Base-by-base conservation (phyloP, 805 yeast species). In the Candida caryicola region DNA sequence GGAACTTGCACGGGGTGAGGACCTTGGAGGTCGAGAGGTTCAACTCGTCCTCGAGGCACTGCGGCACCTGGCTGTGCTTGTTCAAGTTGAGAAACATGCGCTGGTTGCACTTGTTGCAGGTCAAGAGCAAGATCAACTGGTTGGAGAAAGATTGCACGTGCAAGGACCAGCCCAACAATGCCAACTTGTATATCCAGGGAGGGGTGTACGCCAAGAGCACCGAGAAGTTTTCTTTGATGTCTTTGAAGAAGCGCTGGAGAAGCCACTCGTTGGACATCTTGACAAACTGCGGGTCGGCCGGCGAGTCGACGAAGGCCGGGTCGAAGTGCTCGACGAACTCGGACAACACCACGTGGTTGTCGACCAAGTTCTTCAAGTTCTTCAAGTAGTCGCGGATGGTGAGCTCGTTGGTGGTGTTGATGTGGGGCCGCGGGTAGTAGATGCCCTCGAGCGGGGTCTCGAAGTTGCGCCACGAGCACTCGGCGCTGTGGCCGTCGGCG, bases 381-480 rank as follows among this genome's bases (percentile, higher is more conserved):
- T 37, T 38, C 17, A 68, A 44, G 43, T 66, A 69, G 18, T 51
- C 59, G 3, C 43, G 19, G 3, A 66, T 51, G 10, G 66, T 43
- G 1, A 43, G 27, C n/a, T 54, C 62, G 39, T 64, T 52, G 10
- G 71, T 62, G 12, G 48, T 38, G 12, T 51, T 46, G 4, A 67
- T 28, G 31, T 59, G 57, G 0, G 70, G 70, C 4, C 63, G 51
- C 17, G 56, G 45, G 46, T 69, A 67, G 39, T 69, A 69, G 0
- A 55, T 46, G 8, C 62, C 65, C 10, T 52, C 50, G 7, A 59
- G 33, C 0, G 72, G 69, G 19, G 64, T 55, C 37, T 58, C 64
- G 26, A 63, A 57, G 28, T 48, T 52, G 17, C 57, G 50, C 74
- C 74, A 69, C 2, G 66, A 56, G 30, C 74, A 69, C 29, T 52